Conservation (phyloP, 108 stramenopile genomes). For the Nitzschia sp. region DNA sequence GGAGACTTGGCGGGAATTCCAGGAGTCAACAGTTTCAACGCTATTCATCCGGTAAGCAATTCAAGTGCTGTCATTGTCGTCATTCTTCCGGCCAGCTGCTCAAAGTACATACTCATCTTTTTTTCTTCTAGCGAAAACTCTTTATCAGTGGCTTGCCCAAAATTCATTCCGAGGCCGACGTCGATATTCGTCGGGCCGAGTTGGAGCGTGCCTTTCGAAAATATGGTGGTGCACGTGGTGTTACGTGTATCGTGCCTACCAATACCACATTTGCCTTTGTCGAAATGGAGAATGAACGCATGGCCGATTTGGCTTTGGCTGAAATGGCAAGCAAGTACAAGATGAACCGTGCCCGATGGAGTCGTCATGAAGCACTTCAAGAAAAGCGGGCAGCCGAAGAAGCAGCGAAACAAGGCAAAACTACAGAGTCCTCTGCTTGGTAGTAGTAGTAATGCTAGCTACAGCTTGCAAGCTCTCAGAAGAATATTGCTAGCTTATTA, state of each 20-base stretch:
- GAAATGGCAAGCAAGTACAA: conserved; percentile 67
- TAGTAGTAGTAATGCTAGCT: conserved; percentile 4
- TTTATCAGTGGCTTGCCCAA: conserved; percentile 72
- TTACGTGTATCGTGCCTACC: conserved; percentile 64
- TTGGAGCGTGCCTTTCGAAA: conserved; percentile 86
- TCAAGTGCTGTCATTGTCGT: too few species aligned
- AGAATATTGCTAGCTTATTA: too few species aligned
- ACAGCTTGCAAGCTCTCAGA: too few species aligned
- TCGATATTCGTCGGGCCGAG: conserved; percentile 81
- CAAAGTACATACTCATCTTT: too few species aligned
- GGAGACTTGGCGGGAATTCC: conserved; percentile 48
- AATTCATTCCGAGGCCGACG: conserved; percentile 62
- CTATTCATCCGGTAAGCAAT: conserved; percentile 67
- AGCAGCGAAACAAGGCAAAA: conserved; percentile 36
- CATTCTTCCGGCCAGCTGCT: too few species aligned
- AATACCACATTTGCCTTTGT: conserved; percentile 80
- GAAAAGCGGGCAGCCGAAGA: conserved; percentile 73
- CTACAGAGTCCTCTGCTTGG: conserved; percentile 43
- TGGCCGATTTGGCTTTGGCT: conserved; percentile 67
- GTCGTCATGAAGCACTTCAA: conserved; percentile 75
- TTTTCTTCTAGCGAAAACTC: conserved; percentile 50
- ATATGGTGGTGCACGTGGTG: conserved; percentile 81
- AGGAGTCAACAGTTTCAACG: conserved; percentile 66
- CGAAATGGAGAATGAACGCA: conserved; percentile 70
- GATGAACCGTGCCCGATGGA: conserved; percentile 77